Evolutionary conservation across 2,329 filamentous ascomycete genomes (phyloP).

Genomic region (Arthrobotrys conoides): DNA sequence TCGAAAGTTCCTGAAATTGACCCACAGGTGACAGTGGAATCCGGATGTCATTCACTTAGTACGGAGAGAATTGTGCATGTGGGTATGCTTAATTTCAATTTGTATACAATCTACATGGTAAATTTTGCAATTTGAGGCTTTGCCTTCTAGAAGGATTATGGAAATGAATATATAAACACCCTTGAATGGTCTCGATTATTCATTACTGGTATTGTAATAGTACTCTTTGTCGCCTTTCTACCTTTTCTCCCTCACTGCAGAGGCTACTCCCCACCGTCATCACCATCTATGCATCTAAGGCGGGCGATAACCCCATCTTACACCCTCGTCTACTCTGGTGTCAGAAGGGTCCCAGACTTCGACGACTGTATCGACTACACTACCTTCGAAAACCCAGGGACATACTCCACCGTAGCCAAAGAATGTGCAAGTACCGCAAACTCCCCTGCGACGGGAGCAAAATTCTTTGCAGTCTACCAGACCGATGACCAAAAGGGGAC

Average conservation of each 20-base stretch:
- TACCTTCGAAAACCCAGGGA: neutral
- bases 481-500: conserved; percentile 13
- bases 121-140: conserved; percentile 8
- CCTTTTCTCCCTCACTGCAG: conserved; percentile 1
- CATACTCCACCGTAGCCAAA: conserved; percentile 5
- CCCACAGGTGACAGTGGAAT: conserved; percentile 12
- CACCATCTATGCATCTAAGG: conserved; percentile 10
- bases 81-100: conserved; percentile 10
- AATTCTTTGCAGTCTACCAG: conserved; percentile 41
- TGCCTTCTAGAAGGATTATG: neutral
- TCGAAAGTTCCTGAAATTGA: conserved; percentile 10
- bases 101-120: conserved; percentile 2
- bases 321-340: conserved; percentile 23
- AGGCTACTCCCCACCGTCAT: conserved; percentile 15
- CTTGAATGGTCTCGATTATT: neutral
- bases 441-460: neutral
- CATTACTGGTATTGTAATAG: no score
- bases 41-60: neutral
- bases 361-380: conserved; percentile 45
- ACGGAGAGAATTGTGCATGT: conserved; percentile 14
- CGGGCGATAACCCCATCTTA: conserved; percentile 23
- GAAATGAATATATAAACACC: conserved; percentile 21
- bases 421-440: conserved; percentile 18
- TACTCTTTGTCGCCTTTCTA: no score
- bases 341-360: conserved; percentile 35